Evolutionary conservation across 495 filamentous ascomycete species (phyloP).

Genomic region (Choiromyces venosus): DNA sequence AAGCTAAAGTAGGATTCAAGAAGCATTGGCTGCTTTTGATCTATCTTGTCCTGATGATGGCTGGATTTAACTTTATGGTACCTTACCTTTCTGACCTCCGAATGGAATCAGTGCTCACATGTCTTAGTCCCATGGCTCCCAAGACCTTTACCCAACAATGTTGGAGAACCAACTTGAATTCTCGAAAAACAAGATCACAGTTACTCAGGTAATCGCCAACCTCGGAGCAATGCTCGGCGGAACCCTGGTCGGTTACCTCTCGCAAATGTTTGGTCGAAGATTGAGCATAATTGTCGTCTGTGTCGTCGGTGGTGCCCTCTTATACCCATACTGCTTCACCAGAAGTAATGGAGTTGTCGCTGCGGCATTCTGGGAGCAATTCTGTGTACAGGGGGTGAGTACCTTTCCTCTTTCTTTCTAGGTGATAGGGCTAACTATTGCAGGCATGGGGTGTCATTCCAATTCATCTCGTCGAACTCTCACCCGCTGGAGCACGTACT

Average conservation of each 20-base stretch:
- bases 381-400: conserved; percentile 65
- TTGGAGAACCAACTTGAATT: conserved; percentile 72
- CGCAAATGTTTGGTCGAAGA: conserved; percentile 65
- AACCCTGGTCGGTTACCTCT: conserved; percentile 60
- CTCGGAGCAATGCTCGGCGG: conserved; percentile 66
- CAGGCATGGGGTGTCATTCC: conserved; percentile 70
- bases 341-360: conserved; percentile 52
- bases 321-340: conserved; percentile 49
- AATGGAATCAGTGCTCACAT: background rate
- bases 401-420: background rate
- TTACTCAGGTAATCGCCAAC: conserved; percentile 67
- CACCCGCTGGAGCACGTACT: conserved; percentile 64
- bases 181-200: conserved; percentile 59
- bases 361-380: conserved; percentile 68
- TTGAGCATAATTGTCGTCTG: conserved; percentile 58
- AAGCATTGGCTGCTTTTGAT: conserved; percentile 65
- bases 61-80: conserved; percentile 43
- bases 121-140: conserved; percentile 70
- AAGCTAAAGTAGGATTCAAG: conserved; percentile 38
- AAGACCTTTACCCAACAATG: conserved; percentile 88
- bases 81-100: background rate
- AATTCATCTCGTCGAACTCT: conserved; percentile 72
- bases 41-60: conserved; percentile 68
- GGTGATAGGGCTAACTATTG: background rate
- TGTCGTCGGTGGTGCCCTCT: conserved; percentile 52